Evolutionary conservation across 139 green algal genomes (phyloP).

Genomic region (Chlorella ohadii): DNA sequence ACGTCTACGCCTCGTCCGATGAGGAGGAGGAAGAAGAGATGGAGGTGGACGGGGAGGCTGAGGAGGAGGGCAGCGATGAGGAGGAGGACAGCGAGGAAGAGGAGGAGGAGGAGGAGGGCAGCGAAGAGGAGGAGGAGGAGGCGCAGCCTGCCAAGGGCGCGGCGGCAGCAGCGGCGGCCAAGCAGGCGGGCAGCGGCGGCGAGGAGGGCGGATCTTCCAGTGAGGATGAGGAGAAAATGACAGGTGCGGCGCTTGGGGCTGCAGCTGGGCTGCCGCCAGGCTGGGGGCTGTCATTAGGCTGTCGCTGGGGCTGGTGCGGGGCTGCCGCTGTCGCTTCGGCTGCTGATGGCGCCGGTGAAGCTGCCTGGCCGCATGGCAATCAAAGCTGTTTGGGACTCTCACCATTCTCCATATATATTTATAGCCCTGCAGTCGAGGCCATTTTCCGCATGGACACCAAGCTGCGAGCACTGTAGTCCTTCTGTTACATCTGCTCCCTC

Average conservation of each 20-base stretch:
- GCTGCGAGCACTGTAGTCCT: too few species aligned
- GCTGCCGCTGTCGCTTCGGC: neutral
- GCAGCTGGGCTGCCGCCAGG: too few species aligned
- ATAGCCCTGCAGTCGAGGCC: too few species aligned
- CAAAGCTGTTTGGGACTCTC: too few species aligned
- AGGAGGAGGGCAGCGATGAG: constrained; percentile 31
- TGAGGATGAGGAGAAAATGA: constrained; percentile 35
- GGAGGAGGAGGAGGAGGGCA: constrained; percentile 23
- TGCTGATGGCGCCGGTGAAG: too few species aligned
- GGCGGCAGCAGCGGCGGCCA: neutral
- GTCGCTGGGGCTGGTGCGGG: too few species aligned
- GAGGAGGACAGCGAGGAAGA: constrained; percentile 34
- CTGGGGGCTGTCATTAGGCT: too few species aligned
- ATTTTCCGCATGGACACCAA: too few species aligned
- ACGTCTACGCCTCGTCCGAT: constrained; percentile 28
- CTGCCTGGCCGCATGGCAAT: too few species aligned
- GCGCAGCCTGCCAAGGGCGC: neutral
- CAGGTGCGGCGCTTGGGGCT: too few species aligned
- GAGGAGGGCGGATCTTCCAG: constrained; percentile 36
- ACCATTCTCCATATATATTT: too few species aligned
- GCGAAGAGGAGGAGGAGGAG: constrained; percentile 8
- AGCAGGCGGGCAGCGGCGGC: constrained; percentile 35
- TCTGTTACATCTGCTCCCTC: too few species aligned
- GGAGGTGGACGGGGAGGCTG: constrained; percentile 44
- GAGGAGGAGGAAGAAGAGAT: constrained; percentile 44